Conservation (phyloP, 441 rosid species). For the Gossypium armourianum region DNA sequence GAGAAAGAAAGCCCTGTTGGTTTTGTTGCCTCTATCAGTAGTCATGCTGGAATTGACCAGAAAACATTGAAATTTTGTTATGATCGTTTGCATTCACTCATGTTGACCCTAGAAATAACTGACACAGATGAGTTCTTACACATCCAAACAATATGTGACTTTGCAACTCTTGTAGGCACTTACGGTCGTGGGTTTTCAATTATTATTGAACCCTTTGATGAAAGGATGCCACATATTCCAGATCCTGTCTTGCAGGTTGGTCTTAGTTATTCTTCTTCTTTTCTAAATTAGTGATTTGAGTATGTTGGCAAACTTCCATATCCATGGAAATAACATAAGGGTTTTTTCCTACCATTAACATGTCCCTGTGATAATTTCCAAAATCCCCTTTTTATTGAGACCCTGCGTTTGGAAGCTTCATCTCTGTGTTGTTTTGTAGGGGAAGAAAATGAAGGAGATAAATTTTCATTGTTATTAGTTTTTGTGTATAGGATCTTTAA, state of each 20-base stretch:
- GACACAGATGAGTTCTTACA: slow-evolving; percentile 88
- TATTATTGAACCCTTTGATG: slow-evolving; percentile 84
- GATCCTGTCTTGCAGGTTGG: slow-evolving; percentile 88
- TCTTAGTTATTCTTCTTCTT: neutral
- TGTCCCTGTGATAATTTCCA: neutral
- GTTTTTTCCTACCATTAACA: neutral
- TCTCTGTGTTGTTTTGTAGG: neutral
- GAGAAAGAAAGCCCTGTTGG: slow-evolving; percentile 84
- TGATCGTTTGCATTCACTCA: slow-evolving; percentile 83
- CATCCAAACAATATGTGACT: slow-evolving; percentile 82
- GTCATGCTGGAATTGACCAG: slow-evolving; percentile 84
- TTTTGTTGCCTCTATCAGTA: slow-evolving; percentile 53
- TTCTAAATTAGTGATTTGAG: neutral
- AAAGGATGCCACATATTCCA: slow-evolving; percentile 89
- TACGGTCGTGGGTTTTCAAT: slow-evolving; percentile 82
- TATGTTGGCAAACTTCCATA: neutral
- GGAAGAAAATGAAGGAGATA: neutral
- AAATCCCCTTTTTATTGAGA: neutral
- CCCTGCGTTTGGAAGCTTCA: neutral
- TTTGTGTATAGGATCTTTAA: neutral
- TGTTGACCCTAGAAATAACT: slow-evolving; percentile 83
- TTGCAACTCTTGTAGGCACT: slow-evolving; percentile 86
- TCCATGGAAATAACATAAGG: neutral
- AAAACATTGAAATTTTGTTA: slow-evolving; percentile 83
- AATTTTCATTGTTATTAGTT: neutral